phyloP scores from a whole-genome alignment of 495 filamentous ascomycete genomes.

The Pseudoneurospora amorphoporcata region DNA sequence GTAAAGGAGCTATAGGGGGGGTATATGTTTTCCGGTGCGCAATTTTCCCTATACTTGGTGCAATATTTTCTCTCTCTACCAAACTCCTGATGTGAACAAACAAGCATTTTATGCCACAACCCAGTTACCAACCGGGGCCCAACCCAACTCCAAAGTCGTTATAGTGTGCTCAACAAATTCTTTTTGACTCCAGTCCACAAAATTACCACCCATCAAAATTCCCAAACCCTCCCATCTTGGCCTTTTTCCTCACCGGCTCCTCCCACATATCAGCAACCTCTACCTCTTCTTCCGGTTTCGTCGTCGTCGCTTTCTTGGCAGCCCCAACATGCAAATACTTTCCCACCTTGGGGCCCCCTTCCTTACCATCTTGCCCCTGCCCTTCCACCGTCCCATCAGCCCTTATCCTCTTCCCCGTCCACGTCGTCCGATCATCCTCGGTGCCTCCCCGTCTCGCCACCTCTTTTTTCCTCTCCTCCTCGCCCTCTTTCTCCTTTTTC shows the following conservation, averaged over 20 bases:
- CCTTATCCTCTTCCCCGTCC: slow-evolving; percentile 79
- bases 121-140: not conserved
- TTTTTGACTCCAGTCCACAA: not conserved
- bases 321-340: slow-evolving; percentile 65
- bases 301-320: slow-evolving; percentile 7
- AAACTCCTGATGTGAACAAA: not conserved
- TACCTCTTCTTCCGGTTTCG: slow-evolving; percentile 17
- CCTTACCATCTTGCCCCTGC: slow-evolving; percentile 11
- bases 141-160: not conserved
- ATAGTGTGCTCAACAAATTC: not conserved
- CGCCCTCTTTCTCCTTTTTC: slow-evolving; percentile 40
- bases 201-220: slow-evolving; percentile 77
- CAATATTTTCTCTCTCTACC: not conserved
- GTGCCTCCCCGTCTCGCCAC: slow-evolving; percentile 42
- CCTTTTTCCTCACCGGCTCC: slow-evolving; percentile 71
- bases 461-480: slow-evolving; percentile 42
- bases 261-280: slow-evolving; percentile 42
- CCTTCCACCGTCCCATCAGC: slow-evolving; percentile 43
- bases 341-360: slow-evolving; percentile 45
- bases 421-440: slow-evolving; percentile 78
- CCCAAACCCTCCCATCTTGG: slow-evolving; percentile 77
- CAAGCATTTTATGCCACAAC: not conserved
- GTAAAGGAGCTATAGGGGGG: not conserved
- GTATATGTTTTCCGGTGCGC: not conserved
- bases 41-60: not conserved